Conservation (phyloP, 177 flowering plant genomes). For the Vitis hybrid region DNA sequence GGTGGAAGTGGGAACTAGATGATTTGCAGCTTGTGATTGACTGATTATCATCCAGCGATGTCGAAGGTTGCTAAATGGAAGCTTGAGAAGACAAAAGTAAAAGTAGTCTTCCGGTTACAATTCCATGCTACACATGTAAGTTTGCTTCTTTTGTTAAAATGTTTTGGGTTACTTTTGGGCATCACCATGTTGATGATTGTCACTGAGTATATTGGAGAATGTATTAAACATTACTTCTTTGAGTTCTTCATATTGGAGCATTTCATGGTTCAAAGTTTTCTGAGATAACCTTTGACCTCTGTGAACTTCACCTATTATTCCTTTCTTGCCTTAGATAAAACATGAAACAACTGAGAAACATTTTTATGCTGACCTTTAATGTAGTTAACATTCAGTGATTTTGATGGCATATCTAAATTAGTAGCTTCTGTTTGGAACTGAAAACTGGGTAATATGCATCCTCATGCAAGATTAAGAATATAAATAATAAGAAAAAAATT, state of each 20-base stretch:
- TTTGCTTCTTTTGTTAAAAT: conserved; percentile 4
- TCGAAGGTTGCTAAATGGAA: conserved; percentile 85
- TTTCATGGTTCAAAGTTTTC: background rate
- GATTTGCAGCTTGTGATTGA: conserved; percentile 18
- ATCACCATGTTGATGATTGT: background rate
- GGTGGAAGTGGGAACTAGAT: conserved; percentile 19
- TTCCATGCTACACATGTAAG: conserved; percentile 97
- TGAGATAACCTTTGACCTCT: no score
- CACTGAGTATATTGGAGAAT: no score
- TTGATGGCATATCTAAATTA: no score
- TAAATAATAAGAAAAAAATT: background rate
- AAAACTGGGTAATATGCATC: no score
- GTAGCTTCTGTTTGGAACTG: no score
- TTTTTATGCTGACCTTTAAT: no score
- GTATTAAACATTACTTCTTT: background rate
- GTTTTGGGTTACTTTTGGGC: background rate
- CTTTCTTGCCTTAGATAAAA: no score
- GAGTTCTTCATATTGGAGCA: background rate
- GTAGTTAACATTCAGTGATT: no score
- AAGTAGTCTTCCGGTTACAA: conserved; percentile 94
- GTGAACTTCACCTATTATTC: no score
- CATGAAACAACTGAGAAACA: no score
- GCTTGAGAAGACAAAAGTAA: conserved; percentile 86
- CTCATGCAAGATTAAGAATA: background rate
- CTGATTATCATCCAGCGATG: conserved; percentile 42